Evolutionary conservation across 176 grass and related monocot species (phyloP).

Genomic region (Phoenix roebelenii): DNA sequence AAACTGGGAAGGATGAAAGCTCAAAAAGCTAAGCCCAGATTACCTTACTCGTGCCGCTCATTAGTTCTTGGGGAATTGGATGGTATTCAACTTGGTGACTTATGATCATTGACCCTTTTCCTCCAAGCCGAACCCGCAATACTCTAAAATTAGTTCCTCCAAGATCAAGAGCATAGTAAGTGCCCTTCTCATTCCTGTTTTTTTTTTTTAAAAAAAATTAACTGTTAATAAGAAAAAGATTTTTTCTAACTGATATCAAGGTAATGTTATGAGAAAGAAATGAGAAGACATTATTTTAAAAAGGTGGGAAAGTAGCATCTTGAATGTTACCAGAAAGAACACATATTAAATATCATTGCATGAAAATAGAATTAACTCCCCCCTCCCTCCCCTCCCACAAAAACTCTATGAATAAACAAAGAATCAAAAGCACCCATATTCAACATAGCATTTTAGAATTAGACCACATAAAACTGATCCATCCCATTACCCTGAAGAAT

Average conservation of each 20-base stretch:
- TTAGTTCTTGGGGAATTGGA: slow-evolving; percentile 54
- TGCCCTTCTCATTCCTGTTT: slow-evolving; percentile 69
- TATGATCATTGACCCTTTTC: slow-evolving; percentile 41
- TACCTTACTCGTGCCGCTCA: slow-evolving; percentile 68
- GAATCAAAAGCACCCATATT: no score
- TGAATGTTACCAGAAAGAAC: no score
- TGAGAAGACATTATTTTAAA: background rate
- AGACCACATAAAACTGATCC: no score
- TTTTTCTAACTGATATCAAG: background rate
- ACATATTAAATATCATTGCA: no score
- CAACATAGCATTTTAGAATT: no score
- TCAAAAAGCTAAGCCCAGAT: background rate
- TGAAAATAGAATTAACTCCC: no score
- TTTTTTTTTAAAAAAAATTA: background rate
- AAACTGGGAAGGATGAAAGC: background rate
- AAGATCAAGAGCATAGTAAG: slow-evolving; percentile 77
- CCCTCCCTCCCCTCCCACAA: no score
- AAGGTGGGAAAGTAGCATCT: no score
- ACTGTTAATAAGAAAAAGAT: background rate
- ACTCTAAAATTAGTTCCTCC: slow-evolving; percentile 86
- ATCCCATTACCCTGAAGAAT: no score
- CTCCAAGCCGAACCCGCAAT: slow-evolving; percentile 61
- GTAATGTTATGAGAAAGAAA: background rate
- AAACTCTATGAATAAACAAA: no score
- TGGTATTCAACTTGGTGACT: slow-evolving; percentile 54